Base-by-base conservation (phyloP, 768 basidiomycete species). In the Paxillus involutus region DNA sequence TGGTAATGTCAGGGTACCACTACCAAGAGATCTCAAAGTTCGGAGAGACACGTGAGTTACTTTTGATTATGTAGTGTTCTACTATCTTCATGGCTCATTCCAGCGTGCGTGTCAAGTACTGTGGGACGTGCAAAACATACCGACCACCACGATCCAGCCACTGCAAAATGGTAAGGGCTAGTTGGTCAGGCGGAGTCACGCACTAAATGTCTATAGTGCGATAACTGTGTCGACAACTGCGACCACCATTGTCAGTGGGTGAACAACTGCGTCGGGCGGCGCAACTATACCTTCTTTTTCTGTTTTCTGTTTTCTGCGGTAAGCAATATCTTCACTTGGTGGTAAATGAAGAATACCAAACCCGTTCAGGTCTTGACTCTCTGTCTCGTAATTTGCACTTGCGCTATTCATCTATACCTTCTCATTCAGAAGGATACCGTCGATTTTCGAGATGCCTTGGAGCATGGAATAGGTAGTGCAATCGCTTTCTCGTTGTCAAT, bases 181-280 rank as follows among this genome's bases (percentile, higher is more conserved):
- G 14, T 39, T 16, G 3, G 0, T 4, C 3, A 32, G 4, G 35
- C 21, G 17, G 37, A 26, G 8, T 33, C 17, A 41, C 17, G 4
- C 30, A 24, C 53, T 67, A 44, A 55, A 19, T 33, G 26, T 42
- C 43, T 12, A 2, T 60, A 95, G 89, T 99, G 96, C 67, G 93
- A 97, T 62, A 98, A 98, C 66, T 99, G 96, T 65, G 93, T 98
- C 14, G 95, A 98, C 59, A 87, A 88, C 10, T 98, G 95, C 59
- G 94, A 96, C 68, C 91, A 95, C 65, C 92, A 93, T 65, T 91
- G 88, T 58, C 86, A 87, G 65, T 90, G 88, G 89, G 84, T 99
- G 17, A 97, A 98, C 69, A 97, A 94, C 67, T 98, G 97, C 67
- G 81, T 99, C 39, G 97, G 97, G 7, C 83, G 92, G 39, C 86